Conservation (phyloP, 78 protist species). For the Dictyostelium brefeldianum region DNA sequence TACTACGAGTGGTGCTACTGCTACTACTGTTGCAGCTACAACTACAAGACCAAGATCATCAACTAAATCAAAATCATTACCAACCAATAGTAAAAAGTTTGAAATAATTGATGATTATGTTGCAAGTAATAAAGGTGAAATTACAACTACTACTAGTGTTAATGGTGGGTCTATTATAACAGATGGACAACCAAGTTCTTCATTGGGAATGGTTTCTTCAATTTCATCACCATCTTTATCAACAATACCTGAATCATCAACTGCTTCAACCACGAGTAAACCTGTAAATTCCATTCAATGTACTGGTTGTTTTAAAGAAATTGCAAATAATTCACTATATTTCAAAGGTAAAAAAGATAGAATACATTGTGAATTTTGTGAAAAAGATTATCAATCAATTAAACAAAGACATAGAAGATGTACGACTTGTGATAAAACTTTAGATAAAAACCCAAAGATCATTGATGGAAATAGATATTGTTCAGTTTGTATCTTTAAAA, state of each 20-base stretch:
- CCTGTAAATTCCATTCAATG: background rate
- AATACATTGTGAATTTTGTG: constrained; percentile 67
- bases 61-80: background rate
- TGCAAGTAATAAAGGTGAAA: too few species aligned
- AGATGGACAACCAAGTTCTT: background rate
- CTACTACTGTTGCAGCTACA: background rate
- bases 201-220: background rate
- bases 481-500: constrained; percentile 35
- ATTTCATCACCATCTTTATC: background rate
- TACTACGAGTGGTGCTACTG: background rate
- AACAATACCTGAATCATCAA: background rate
- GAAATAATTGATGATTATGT: constrained; percentile 37
- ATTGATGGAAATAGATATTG: constrained; percentile 62
- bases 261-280: background rate
- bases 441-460: constrained; percentile 33
- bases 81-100: background rate
- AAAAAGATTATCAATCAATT: constrained; percentile 63
- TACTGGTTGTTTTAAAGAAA: constrained; percentile 48
- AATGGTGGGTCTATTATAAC: constrained; percentile 24
- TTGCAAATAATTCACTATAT: constrained; percentile 26
- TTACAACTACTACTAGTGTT: background rate
- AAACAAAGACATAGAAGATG: constrained; percentile 57
- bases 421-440: constrained; percentile 43
- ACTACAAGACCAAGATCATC: background rate
- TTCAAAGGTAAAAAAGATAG: constrained; percentile 53